A percentile compares a stretch with the other conserved stretches of the same genome.
These are phyloP conservation scores for Solanum medicagineum DNA, from an alignment of 257 asterid genomes.

Conservation along the genomic window DNA sequence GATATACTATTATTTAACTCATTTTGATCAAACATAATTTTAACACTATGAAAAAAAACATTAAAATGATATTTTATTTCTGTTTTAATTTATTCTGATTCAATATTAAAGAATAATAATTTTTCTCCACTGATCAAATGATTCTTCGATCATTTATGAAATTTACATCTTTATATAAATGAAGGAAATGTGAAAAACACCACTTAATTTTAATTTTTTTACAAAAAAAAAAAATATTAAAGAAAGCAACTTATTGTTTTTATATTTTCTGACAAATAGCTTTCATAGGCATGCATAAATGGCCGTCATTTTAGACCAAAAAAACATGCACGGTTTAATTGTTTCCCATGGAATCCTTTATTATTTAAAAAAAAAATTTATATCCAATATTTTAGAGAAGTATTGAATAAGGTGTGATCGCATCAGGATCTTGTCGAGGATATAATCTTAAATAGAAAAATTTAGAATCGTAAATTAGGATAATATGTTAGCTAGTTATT, in stretches of 20 bases:
- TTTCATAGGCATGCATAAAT: constrained; percentile 22
- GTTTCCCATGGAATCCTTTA: not conserved
- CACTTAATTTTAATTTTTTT: not conserved
- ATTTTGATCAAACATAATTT: not conserved
- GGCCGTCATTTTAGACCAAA: constrained; percentile 43
- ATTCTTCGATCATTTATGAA: too few species aligned
- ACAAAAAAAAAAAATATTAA: not conserved
- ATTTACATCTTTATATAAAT: not conserved
- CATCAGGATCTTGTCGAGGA: too few species aligned
- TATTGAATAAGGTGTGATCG: too few species aligned
- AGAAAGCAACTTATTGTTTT: not conserved
- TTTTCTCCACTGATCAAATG: not conserved
- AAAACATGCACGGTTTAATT: not conserved
- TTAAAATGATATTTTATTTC: not conserved
- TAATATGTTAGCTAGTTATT: too few species aligned
- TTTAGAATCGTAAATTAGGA: too few species aligned
- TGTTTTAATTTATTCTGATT: not conserved
- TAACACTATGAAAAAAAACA: not conserved
- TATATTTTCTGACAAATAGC: not conserved
- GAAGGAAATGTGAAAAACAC: not conserved
- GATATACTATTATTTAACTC: not conserved
- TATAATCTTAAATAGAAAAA: too few species aligned
- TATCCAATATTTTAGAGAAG: too few species aligned
- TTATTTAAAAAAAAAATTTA: not conserved
- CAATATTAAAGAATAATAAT: not conserved